Evolutionary conservation across 768 basidiomycete species (phyloP).

Genomic region (Leccinum ochraceum): DNA sequence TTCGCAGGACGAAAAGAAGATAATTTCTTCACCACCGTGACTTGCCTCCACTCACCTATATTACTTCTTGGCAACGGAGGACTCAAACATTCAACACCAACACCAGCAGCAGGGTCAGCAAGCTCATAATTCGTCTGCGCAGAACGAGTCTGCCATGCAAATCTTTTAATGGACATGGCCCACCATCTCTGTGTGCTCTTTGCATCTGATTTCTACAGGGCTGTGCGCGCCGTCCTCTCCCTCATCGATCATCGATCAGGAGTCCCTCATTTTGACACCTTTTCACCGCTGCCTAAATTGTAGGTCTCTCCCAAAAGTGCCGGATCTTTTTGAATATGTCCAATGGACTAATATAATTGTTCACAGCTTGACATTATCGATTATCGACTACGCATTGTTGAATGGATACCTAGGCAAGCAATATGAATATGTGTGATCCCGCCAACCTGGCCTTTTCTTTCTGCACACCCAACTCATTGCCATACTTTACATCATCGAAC

Average conservation of each 20-base stretch:
- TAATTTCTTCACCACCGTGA: slow-evolving; percentile 41
- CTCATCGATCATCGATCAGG: too few species aligned
- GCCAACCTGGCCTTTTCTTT: too few species aligned
- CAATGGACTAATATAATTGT: too few species aligned
- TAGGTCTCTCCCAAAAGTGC: slow-evolving; percentile 18
- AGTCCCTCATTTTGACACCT: neutral
- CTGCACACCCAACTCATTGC: too few species aligned
- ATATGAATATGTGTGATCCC: too few species aligned
- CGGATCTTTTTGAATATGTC: too few species aligned
- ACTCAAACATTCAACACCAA: slow-evolving; percentile 23
- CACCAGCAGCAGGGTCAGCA: slow-evolving; percentile 5
- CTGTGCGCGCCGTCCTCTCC: neutral
- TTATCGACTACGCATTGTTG: too few species aligned
- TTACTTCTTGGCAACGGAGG: slow-evolving; percentile 41
- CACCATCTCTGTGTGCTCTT: neutral
- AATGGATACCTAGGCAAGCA: too few species aligned
- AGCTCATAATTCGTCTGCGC: slow-evolving; percentile 16
- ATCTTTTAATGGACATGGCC: slow-evolving; percentile 25
- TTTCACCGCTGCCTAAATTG: slow-evolving; percentile 10
- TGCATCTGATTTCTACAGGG: slow-evolving; percentile 12
- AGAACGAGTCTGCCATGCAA: slow-evolving; percentile 38
- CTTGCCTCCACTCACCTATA: slow-evolving; percentile 46
- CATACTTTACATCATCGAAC: too few species aligned
- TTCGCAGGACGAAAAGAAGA: slow-evolving; percentile 59
- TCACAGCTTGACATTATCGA: too few species aligned